Conservation (phyloP, 306 rosid species). For the Lotus japonicus region DNA sequence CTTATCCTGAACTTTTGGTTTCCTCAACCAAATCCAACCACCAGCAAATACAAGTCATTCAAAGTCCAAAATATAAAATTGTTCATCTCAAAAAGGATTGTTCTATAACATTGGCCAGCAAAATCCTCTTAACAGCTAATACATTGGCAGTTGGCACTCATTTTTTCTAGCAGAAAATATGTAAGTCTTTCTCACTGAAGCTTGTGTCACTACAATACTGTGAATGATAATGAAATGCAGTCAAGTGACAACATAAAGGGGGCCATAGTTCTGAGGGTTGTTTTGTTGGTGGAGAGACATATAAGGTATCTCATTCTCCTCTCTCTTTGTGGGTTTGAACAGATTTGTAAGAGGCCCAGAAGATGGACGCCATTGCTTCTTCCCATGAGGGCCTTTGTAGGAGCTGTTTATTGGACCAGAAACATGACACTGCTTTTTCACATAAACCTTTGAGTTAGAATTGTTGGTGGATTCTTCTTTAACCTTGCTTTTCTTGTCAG, state of each 20-base stretch:
- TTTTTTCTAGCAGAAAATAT: neutral
- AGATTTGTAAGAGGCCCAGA: constrained; percentile 60
- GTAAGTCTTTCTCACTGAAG: neutral
- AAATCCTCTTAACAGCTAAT: neutral
- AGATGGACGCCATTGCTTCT: constrained; percentile 24
- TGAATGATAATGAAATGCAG: neutral
- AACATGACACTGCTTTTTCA: constrained; percentile 29
- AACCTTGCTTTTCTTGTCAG: constrained; percentile 39
- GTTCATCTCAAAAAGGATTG: neutral
- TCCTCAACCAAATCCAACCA: constrained; percentile 13
- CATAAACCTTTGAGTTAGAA: constrained; percentile 16
- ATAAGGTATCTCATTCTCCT: constrained; percentile 46
- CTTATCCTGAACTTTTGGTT: neutral
- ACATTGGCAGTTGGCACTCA: neutral
- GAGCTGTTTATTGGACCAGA: constrained; percentile 59
- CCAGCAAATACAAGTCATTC: neutral
- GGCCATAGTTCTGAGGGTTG: constrained; percentile 47
- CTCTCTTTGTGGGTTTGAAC: constrained; percentile 39
- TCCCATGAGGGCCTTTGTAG: constrained; percentile 11
- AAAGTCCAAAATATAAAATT: neutral
- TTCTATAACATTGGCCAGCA: neutral
- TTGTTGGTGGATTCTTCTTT: constrained; percentile 14
- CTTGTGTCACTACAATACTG: neutral
- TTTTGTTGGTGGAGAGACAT: constrained; percentile 39
- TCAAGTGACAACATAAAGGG: constrained; percentile 63